These are phyloP conservation scores for Sporothrix globosa DNA, from an alignment of 2,329 filamentous ascomycete species.

Conservation along the genomic window DNA sequence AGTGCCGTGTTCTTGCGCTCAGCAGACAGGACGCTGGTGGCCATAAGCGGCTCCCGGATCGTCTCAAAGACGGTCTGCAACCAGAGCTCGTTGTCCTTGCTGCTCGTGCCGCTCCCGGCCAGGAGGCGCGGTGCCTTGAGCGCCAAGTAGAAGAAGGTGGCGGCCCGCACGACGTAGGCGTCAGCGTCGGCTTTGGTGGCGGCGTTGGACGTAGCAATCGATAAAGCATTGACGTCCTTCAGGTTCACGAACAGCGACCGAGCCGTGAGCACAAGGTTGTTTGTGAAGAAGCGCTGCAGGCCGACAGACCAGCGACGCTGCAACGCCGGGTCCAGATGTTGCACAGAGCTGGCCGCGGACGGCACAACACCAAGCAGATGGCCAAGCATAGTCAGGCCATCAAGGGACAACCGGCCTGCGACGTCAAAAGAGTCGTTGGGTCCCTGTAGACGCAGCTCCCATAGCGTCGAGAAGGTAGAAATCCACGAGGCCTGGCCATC, in stretches of 20 bases:
- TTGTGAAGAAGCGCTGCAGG: slow-evolving; percentile 54
- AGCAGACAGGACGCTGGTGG: not conserved
- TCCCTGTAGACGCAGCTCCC: slow-evolving; percentile 59
- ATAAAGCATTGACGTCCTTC: slow-evolving; percentile 39
- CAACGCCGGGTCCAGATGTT: slow-evolving; percentile 37
- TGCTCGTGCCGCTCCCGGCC: slow-evolving; percentile 43
- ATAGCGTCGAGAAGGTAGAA: slow-evolving; percentile 51
- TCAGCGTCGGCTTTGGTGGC: not conserved
- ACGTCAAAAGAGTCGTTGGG: slow-evolving; percentile 54
- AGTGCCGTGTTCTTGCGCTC: slow-evolving; percentile 36
- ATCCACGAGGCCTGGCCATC: slow-evolving; percentile 54
- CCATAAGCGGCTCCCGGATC: slow-evolving; percentile 41
- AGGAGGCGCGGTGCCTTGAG: slow-evolving; percentile 40
- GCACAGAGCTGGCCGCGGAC: not conserved
- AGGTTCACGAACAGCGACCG: slow-evolving; percentile 52
- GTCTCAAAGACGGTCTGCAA: slow-evolving; percentile 45
- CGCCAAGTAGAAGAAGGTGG: slow-evolving; percentile 52
- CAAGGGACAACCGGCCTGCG: slow-evolving; percentile 51
- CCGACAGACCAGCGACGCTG: slow-evolving; percentile 51
- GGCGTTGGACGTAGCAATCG: slow-evolving; percentile 8
- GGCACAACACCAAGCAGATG: slow-evolving; percentile 41
- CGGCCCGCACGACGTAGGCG: slow-evolving; percentile 43
- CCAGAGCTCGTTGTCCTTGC: slow-evolving; percentile 47
- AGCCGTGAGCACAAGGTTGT: slow-evolving; percentile 57
- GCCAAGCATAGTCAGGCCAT: slow-evolving; percentile 48